A percentile compares a stretch with the other conserved stretches of the same genome.
These are phyloP conservation scores for Grifola frondosa DNA, from an alignment of 1,284 basidiomycete species.

Conservation along the genomic window DNA sequence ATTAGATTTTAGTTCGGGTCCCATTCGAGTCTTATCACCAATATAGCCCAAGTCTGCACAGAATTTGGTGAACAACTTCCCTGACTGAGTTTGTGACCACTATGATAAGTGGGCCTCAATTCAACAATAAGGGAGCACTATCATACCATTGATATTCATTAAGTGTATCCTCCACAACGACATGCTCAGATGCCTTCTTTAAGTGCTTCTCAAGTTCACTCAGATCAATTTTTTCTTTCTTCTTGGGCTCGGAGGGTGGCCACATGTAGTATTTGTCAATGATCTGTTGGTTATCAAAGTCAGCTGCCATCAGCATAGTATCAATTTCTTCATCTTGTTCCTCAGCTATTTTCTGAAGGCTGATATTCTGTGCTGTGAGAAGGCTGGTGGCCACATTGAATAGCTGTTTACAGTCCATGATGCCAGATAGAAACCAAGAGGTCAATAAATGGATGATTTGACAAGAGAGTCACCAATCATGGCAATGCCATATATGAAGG, in stretches of 20 bases:
- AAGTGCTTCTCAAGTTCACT: constrained; percentile 3
- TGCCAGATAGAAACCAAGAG: no score
- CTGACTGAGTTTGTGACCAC: background rate
- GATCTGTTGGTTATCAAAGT: constrained; percentile 1
- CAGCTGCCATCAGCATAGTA: constrained; percentile 6
- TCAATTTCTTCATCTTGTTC: constrained; percentile 19
- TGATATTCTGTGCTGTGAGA: constrained; percentile 4
- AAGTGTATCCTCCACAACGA: constrained; percentile 12
- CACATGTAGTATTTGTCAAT: background rate
- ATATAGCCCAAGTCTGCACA: background rate
- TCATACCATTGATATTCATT: constrained; percentile 15
- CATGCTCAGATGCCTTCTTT: constrained; percentile 12
- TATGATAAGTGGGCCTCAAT: background rate
- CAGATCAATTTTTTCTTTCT: constrained; percentile 1
- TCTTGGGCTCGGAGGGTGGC: background rate
- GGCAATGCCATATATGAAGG: no score
- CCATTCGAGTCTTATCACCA: no score
- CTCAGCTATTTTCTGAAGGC: constrained; percentile 6
- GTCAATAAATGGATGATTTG: no score
- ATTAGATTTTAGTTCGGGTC: no score
- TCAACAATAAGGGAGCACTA: background rate
- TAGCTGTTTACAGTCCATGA: no score
- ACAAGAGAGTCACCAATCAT: no score
- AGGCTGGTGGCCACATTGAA: background rate
- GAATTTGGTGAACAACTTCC: constrained; percentile 8